phyloP scores from a whole-genome alignment of 2,329 filamentous ascomycete species.

The Penicillium polonicum region DNA sequence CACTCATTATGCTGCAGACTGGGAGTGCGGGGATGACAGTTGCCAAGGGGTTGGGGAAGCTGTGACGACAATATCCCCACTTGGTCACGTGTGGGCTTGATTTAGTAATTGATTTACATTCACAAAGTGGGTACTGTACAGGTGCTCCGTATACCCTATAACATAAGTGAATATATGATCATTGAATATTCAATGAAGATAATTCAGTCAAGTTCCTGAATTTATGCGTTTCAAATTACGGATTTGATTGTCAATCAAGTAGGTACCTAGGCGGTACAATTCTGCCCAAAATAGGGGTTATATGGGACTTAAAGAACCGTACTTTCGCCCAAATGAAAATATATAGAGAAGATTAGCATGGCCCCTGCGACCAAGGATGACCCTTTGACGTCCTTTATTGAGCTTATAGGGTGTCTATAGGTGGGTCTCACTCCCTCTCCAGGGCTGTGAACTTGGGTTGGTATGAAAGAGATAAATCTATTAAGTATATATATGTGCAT shows the following conservation, averaged over 20 bases:
- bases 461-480: too few species aligned
- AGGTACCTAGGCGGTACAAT: background rate
- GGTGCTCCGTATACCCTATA: background rate
- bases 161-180: background rate
- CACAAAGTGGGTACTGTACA: background rate
- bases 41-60: background rate
- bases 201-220: background rate
- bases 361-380: constrained; percentile 54
- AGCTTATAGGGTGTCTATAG: too few species aligned
- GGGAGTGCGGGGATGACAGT: constrained; percentile 2
- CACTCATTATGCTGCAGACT: constrained; percentile 41
- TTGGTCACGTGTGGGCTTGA: background rate
- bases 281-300: background rate
- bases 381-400: too few species aligned
- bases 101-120: background rate
- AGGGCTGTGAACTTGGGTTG: too few species aligned
- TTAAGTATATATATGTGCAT: background rate
- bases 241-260: background rate
- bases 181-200: background rate
- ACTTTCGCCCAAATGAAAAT: constrained; percentile 55
- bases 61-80: constrained; percentile 2
- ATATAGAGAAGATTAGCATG: constrained; percentile 81
- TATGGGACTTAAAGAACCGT: background rate
- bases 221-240: background rate
- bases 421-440: too few species aligned